Evolutionary conservation across 345 rosid species (phyloP), one percentile per base, ranked within the genome.

Genomic region (Pistacia atlantica): DNA sequence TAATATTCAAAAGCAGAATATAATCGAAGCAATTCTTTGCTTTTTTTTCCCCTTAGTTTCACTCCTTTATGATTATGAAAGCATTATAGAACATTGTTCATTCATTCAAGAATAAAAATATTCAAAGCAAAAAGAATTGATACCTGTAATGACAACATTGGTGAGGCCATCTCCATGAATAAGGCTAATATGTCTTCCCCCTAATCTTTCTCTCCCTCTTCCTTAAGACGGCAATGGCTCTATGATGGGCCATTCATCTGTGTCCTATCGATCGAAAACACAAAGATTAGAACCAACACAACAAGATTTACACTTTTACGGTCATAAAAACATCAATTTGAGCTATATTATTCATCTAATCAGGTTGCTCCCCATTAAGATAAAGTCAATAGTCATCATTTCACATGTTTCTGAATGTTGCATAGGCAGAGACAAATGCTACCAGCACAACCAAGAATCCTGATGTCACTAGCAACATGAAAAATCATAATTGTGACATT

Each of bases 181-280:
- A 80, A 97, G 97, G 84, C 99, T 97, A 63, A 97, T 91, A 79
- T 97, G 97, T 79, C 99, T 89, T 75, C 91, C 98, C 67, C 99
- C 98, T 81, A 86, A 79, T 81, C 99, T 91, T 85, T 97, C 99
- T 80, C 99, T 89, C 72, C 99, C 99, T 85, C 99, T 92, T 86
- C 99, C 99, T 83, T 97, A 94, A 72, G 99, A 97, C 84, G 97
- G 98, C 81, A 97, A 83, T 11, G 99, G 90, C 85, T 89, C 89
- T 77, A 97, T 77, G 35, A 97, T 80, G 17, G 98, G 99, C 99
- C 99, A 97, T 76, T 97, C 99, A 49, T 84, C 76, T 8, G 79
- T 83, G 46, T 92, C 92, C 99, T 96, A 81, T 66, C 6, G 65
- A 58, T 18, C 78, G 77, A 76, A 80, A 68, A 71, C 22, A 68